These are phyloP conservation scores for Yarrowia porcina DNA, from an alignment of 805 yeast genomes.

Conservation along the genomic window DNA sequence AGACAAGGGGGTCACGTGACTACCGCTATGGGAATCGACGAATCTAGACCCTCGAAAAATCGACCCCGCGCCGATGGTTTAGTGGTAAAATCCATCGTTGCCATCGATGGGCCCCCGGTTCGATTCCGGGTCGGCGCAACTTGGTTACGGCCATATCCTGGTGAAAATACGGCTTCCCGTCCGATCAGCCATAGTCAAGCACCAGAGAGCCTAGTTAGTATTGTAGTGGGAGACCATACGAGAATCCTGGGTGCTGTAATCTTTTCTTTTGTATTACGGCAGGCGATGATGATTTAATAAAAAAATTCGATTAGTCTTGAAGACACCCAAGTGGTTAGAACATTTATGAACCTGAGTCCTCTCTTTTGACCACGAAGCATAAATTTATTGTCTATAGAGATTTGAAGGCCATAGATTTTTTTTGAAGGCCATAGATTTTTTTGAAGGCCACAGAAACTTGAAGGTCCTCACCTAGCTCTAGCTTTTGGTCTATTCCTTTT, in stretches of 20 bases:
- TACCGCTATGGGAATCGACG: background rate
- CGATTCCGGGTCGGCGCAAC: constrained; percentile 24
- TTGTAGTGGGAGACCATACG: constrained; percentile 26
- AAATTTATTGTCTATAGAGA: background rate
- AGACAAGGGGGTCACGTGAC: background rate
- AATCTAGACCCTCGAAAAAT: background rate
- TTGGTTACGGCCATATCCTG: constrained; percentile 26
- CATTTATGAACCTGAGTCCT: constrained; percentile 19
- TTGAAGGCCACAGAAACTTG: too few relatives aligned
- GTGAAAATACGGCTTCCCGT: constrained; percentile 26
- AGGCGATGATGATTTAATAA: constrained; percentile 13
- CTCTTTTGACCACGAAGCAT: background rate
- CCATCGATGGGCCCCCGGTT: constrained; percentile 26
- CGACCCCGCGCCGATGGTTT: constrained; percentile 14
- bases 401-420: too few relatives aligned
- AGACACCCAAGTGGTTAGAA: constrained; percentile 25
- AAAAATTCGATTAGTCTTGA: constrained; percentile 25
- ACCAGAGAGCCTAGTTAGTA: constrained; percentile 25
- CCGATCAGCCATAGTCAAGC: constrained; percentile 26
- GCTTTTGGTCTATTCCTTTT: background rate
- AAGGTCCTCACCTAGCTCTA: background rate
- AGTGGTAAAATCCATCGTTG: constrained; percentile 25
- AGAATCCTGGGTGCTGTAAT: constrained; percentile 26
- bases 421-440: too few relatives aligned
- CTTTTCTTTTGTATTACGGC: constrained; percentile 1